Evolutionary conservation across 306 rosid species (phyloP), one percentile per base, ranked within the genome.

Genomic region (Malus fusca): DNA sequence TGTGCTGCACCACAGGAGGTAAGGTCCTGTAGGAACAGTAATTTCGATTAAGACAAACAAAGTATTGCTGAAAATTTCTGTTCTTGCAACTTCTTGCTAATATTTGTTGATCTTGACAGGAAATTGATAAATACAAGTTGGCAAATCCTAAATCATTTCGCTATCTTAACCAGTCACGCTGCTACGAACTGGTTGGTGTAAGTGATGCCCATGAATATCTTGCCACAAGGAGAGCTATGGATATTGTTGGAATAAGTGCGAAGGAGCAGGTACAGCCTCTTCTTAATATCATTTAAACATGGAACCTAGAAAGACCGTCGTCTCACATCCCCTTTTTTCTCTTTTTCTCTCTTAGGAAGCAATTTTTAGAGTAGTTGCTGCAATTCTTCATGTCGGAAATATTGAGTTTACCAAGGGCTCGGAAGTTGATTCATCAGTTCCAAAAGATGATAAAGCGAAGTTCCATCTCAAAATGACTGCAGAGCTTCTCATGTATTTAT

Each of bases 1-100:
- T 96, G 98, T 91, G 92, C 97, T 83, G 99, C 99, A 78, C 99
- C 99, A 56, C 98, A 88, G 72, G 99, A 96, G 98, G 99, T 92
- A 84, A 69, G 73, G 69, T 78, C 69, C 31, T 4, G 78, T 78
- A 79, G 70, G 68, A 74, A 66, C 55, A 22, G 46, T 79, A 53
- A 61, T 40, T 61, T 66, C 33, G 21, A 52, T 71, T 58, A 44
- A 55, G 31, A 77, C 71, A 46, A 51, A 72, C 68, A 59, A 63
- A 58, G 66, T 66, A 35, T 44, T 55, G 30, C 60, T 68, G 65
- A 59, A 71, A 58, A 53, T 60, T 60, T 73, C 31, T 58, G 82
- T 79, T 76, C 64, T 68, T 75, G 69, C 67, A 84, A 61, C 63
- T 77, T 84, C 17, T 74, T n/a, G 19, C 77, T 55, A 11, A 66